Base-by-base conservation (phyloP, 257 asterid species). In the Scutellaria minor region DNA sequence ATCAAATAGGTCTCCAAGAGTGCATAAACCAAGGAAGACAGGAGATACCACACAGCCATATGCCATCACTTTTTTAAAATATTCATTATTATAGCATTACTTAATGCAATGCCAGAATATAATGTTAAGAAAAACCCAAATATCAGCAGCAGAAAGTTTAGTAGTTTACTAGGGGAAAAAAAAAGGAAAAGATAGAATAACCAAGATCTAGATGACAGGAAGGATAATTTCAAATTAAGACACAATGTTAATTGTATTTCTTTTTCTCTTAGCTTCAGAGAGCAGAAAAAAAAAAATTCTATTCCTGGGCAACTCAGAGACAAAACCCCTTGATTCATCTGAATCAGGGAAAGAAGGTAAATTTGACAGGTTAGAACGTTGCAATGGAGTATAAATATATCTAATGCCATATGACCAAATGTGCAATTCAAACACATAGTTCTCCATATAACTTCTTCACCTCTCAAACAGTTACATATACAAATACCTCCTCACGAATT, bases 81-180 rank as follows among this genome's bases (percentile, higher is more conserved):
- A 62, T 51, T 52, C 44, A 35, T 9, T 18, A 50, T 31, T 62
- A 64, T 56, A 14, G 27, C 39, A 48, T 27, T 12, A 62, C 71
- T 55, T 58, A 71, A 68, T 66, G 60, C 6, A 53, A 74, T 64
- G 61, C 20, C 67, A 64, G 31, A 66, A 66, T 45, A n/a, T 37
- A 50, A 64, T 56, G 40, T 35, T 40, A 65, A 51, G 45, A 35
- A 65, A 53, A 40, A 64, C 63, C 53, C 72, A 60, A 52, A 47
- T 60, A 61, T 61, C 18, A 35, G 54, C 61, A 53, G n/a, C 42
- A 50, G 37, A 46, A 48, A 63, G 6, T 27, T 50, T 41, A 54
- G 22, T 41, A 50, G 48, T 31, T 35, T 14, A 31, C 14, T 24
- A 40, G 4, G 9, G 40, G 13, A 31, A 37, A 48, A 20, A 51